These are phyloP conservation scores for Nicotiana rustica DNA, from an alignment of 305 asterid species.

Conservation along the genomic window DNA sequence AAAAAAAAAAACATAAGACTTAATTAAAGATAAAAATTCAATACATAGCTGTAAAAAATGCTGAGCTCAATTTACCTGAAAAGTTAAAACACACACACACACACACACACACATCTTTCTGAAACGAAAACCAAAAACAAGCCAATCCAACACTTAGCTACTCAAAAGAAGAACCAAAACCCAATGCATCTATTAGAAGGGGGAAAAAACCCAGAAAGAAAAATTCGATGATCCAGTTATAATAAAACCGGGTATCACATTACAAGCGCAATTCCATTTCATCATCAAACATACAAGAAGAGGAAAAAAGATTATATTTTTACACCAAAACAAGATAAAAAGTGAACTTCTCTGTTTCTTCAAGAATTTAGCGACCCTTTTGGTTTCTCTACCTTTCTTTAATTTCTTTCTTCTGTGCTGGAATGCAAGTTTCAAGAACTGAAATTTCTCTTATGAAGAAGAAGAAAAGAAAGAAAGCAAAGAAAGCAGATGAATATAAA, in stretches of 20 bases:
- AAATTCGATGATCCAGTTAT: slow-evolving; percentile 22
- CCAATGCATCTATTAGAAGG: slow-evolving; percentile 37
- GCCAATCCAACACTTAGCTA: slow-evolving; percentile 40
- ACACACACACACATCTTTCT: slow-evolving; percentile 27
- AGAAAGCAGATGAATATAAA: background rate
- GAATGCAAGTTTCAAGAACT: slow-evolving; percentile 21
- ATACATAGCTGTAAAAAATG: too few species aligned
- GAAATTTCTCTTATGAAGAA: slow-evolving; percentile 12
- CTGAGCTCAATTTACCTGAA: slow-evolving; percentile 2
- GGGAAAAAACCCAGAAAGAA: slow-evolving; percentile 26
- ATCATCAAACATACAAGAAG: background rate
- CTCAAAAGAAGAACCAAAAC: background rate
- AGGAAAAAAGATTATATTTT: background rate
- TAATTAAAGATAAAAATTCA: background rate
- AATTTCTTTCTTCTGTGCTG: background rate
- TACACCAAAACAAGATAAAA: background rate
- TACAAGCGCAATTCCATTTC: slow-evolving; percentile 14
- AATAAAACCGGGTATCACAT: slow-evolving; percentile 13
- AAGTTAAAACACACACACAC: background rate
- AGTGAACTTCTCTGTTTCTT: slow-evolving; percentile 9
- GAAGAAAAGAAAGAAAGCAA: background rate
- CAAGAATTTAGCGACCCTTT: slow-evolving; percentile 21
- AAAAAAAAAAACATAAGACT: background rate
- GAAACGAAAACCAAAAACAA: slow-evolving; percentile 36
- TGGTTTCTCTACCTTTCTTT: slow-evolving; percentile 13